Base-by-base conservation (phyloP, 805 yeast species). In the Schwanniomyces polymorphus region DNA sequence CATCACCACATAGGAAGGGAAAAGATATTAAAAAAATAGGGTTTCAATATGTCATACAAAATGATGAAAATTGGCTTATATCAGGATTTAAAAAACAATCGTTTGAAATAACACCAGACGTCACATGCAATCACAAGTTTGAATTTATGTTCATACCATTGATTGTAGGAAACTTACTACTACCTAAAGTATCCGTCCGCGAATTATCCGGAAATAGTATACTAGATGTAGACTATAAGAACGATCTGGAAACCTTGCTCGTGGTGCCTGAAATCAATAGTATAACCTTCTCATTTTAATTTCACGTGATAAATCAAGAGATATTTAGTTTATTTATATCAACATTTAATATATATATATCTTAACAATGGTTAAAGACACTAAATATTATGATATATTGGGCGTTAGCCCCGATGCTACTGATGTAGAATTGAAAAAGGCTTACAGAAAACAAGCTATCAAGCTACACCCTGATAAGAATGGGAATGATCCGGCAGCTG, bases 381-480 rank as follows among this genome's bases (percentile, higher is more conserved):
- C 95, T 0, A 80, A 78, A 9, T 94, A 92, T 67, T 94, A 94
- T 66, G 99, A 94, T 54, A 66, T 84, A 12, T 72, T 94, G 42
- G 88, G 81, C 31, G 85, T 92, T 14, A 56, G 68, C 23, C 76
- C 84, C 17, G 79, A 79, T 10, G 97, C 97, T 16, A 78, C 87
- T 0, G 84, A 84, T 4, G 73, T 80, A 9, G 96, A 94, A 53
- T 88, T 94, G 67, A 94, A 94, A 68, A 90, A 90, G 64, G 96
- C 97, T 0, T 94, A 94, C 67, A 79, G 99, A 52, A 88, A 87
- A 64, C 83, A 84, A 65, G 98, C 98, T 7, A 86, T 92, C 67
- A 76, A 75, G 48, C 87, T 88, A 43, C 99, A 92, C 65, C 99
- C 99, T 1, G 99, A 94, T 65, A 94, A 94, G 72, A 90, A 92